Conservation (phyloP, 176 grass and related monocot genomes). For the Typha latifolia region DNA sequence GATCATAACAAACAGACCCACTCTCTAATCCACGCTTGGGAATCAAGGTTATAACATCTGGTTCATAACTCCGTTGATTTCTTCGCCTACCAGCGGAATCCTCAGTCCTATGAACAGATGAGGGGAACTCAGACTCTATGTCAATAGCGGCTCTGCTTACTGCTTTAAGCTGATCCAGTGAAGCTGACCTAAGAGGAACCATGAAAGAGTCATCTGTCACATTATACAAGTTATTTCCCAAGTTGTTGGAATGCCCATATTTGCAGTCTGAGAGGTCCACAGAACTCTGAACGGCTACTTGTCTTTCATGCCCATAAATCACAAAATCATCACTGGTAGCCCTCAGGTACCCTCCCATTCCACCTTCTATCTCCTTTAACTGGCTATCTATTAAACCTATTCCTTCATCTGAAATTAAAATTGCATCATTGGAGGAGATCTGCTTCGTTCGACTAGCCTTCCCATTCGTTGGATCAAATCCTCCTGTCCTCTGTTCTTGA, state of each 20-base stretch:
- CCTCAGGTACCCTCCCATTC: slow-evolving; percentile 43
- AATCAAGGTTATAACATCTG: slow-evolving; percentile 62
- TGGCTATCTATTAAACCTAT: slow-evolving; percentile 38
- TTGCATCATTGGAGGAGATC: slow-evolving; percentile 54
- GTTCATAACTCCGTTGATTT: slow-evolving; percentile 66
- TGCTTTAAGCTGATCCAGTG: slow-evolving; percentile 40
- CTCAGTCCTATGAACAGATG: slow-evolving; percentile 14
- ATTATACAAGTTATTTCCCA: slow-evolving; percentile 33
- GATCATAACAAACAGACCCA: slow-evolving; percentile 68
- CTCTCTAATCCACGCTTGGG: slow-evolving; percentile 57
- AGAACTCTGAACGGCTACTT: slow-evolving; percentile 26
- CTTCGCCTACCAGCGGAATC: slow-evolving; percentile 26
- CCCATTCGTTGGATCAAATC: slow-evolving; percentile 70
- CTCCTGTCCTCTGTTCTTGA: slow-evolving; percentile 25
- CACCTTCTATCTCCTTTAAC: slow-evolving; percentile 80
- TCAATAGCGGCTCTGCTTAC: slow-evolving; percentile 54
- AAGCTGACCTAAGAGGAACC: slow-evolving; percentile 61
- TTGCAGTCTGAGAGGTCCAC: slow-evolving; percentile 57
- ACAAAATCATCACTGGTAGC: slow-evolving; percentile 59
- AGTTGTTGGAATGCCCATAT: slow-evolving; percentile 36
- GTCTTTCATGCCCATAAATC: slow-evolving; percentile 55
- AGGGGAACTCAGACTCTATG: slow-evolving; percentile 71
- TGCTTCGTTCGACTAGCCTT: slow-evolving; percentile 38
- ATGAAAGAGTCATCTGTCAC: slow-evolving; percentile 74
- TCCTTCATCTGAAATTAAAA: slow-evolving; percentile 51